These are phyloP conservation scores for Puccinia sorghi DNA, from an alignment of 1,284 basidiomycete genomes.

Conservation along the genomic window DNA sequence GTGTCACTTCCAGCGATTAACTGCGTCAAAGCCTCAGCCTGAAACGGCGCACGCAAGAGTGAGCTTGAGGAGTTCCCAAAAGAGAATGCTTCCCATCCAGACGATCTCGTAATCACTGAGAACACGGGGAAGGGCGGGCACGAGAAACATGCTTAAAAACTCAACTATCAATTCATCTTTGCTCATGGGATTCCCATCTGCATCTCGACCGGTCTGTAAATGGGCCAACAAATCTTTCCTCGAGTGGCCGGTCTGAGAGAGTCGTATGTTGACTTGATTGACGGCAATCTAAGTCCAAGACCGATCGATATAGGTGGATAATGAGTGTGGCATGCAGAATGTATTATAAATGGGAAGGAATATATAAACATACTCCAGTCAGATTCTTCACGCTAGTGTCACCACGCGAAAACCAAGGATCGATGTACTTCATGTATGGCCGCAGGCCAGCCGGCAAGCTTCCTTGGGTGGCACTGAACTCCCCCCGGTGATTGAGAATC, in stretches of 20 bases:
- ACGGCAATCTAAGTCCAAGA: conserved; percentile 65
- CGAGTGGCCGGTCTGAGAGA: conserved; percentile 65
- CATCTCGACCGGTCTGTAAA: conserved; percentile 74
- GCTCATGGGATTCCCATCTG: conserved; percentile 74
- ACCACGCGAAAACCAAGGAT: conserved; percentile 75
- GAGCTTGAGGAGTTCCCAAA: conserved; percentile 54
- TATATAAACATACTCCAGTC: conserved; percentile 62
- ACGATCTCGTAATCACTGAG: conserved; percentile 54
- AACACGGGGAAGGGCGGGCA: background rate
- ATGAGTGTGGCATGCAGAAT: background rate
- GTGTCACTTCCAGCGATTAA: conserved; percentile 49
- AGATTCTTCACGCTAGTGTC: conserved; percentile 70
- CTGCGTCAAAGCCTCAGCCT: conserved; percentile 36
- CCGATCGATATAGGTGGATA: background rate
- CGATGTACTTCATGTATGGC: conserved; percentile 52
- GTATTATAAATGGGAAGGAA: conserved; percentile 8
- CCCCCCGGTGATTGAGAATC: conserved; percentile 85
- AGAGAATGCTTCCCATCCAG: conserved; percentile 79
- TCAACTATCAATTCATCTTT: conserved; percentile 80
- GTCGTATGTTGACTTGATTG: conserved; percentile 73
- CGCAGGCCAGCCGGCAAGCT: conserved; percentile 71
- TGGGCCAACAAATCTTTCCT: conserved; percentile 77
- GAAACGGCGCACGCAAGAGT: background rate
- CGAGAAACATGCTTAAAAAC: conserved; percentile 56
- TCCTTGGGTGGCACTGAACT: conserved; percentile 81